These are phyloP conservation scores for Mycena polygramma DNA, from an alignment of 768 basidiomycete genomes.

Conservation along the genomic window DNA sequence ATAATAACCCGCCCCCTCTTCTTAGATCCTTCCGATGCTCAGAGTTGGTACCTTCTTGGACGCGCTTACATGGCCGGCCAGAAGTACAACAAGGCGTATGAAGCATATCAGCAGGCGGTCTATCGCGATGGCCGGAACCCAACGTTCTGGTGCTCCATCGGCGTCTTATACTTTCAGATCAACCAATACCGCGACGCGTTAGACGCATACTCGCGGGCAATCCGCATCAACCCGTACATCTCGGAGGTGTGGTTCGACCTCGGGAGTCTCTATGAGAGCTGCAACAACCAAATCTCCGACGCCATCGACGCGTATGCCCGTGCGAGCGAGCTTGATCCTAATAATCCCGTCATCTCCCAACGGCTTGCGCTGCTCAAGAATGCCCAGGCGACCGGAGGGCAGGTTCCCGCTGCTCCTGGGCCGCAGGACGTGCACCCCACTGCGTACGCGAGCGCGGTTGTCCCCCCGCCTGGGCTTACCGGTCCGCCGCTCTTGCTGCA, in stretches of 20 bases:
- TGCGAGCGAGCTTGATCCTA: slow-evolving; percentile 93
- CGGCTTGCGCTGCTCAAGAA: slow-evolving; percentile 83
- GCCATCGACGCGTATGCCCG: slow-evolving; percentile 98
- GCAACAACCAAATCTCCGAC: slow-evolving; percentile 99
- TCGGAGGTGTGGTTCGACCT: slow-evolving; percentile 97
- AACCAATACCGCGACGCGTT: slow-evolving; percentile 99
- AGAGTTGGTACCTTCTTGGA: slow-evolving; percentile 98
- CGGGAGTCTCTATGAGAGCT: slow-evolving; percentile 96
- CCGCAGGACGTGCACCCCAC: slow-evolving; percentile 98
- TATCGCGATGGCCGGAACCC: slow-evolving; percentile 99
- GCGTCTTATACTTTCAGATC: slow-evolving; percentile 99
- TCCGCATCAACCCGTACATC: slow-evolving; percentile 99
- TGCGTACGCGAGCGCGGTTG: slow-evolving; percentile 86
- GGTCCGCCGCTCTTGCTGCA: slow-evolving; percentile 79
- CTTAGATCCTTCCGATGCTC: slow-evolving; percentile 92
- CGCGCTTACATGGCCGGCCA: slow-evolving; percentile 99
- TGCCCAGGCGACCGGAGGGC: slow-evolving; percentile 81
- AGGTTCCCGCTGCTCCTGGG: slow-evolving; percentile 88
- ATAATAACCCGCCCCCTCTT: slow-evolving; percentile 13
- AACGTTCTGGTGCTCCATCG: slow-evolving; percentile 99
- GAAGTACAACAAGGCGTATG: slow-evolving; percentile 99
- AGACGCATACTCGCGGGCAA: slow-evolving; percentile 98
- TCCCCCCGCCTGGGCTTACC: slow-evolving; percentile 75
- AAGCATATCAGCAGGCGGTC: slow-evolving; percentile 99
- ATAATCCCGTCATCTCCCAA: slow-evolving; percentile 85